Evolutionary conservation across 1,284 basidiomycete genomes (phyloP), one percentile per base, ranked within the genome.

Genomic region (Sanghuangporus sanghuang): DNA sequence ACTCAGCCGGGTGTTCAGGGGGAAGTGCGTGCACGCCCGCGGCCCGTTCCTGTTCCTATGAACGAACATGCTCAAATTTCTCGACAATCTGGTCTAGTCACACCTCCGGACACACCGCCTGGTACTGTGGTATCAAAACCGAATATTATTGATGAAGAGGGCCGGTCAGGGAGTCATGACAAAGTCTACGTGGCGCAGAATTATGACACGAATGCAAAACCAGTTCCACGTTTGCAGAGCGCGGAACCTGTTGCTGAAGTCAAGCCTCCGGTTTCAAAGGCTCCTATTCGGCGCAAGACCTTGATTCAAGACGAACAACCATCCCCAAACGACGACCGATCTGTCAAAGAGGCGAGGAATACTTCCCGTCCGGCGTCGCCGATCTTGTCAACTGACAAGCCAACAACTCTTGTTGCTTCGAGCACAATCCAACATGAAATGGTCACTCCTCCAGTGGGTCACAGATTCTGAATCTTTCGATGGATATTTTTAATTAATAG

Each of bases 51-150:
- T 27, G 36, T 12, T 18, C 35, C 36, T 18, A 46, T 38, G 23
- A 35, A 21, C 11, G 23, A 55, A 4, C 61, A 38, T 32, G 32
- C 23, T 38, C 53, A 54, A n/a, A 14, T 44, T 21, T 48, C 61
- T 27, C 35, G 36, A 7, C 23, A 57, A 23, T 57, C 59, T 18
- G 59, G 59, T 11, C 38, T 64, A 23, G 63, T 46, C 7, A 64
- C 63, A 36, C 63, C 63, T n/a, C 63, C 63, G 38, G 49, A 18
- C 7, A 64, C 63, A 3, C 63, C 63, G 18, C 63, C 63, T 18
- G 57, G 62, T 12, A n/a, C 49, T 18, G 58, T 11, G 7, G 7
- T n/a, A 5, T 32, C 39, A 5, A 40, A 18, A 32, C 4, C 23
- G 14, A 42, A 12, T n/a, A 36, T 32, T 21, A 61, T 32, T 16